Percentiles rank a stretch among this genome's conserved stretches.
Conservation (phyloP, 192 early-diverging fungal genomes). For the Umbelopsis sp. region DNA sequence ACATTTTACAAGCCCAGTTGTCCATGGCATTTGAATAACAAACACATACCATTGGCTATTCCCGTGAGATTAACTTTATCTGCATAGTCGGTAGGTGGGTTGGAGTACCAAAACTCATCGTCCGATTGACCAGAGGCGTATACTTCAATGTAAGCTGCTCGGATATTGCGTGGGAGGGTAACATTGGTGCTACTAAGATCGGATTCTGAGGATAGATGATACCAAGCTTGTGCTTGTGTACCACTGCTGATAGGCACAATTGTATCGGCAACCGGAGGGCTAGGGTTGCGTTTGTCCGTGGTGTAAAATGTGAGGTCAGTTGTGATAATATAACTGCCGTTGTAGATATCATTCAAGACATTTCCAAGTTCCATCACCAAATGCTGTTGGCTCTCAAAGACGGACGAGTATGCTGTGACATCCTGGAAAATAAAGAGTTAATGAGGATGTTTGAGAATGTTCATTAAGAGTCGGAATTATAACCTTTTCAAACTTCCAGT, state of each 20-base stretch:
- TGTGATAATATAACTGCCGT: slow-evolving; percentile 20
- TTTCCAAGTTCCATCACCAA: slow-evolving; percentile 28
- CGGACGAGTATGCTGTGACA: slow-evolving; percentile 12
- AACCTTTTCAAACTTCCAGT: slow-evolving; percentile 22
- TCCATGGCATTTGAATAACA: background rate
- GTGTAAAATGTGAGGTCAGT: slow-evolving; percentile 6
- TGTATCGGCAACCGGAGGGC: background rate
- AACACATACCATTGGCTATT: background rate
- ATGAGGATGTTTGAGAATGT: background rate
- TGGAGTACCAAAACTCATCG: slow-evolving; percentile 29
- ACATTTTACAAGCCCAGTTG: no score
- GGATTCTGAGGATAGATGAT: background rate
- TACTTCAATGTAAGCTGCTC: slow-evolving; percentile 17
- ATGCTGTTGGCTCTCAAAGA: background rate
- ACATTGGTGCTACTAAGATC: slow-evolving; percentile 9
- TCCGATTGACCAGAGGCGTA: slow-evolving; percentile 22
- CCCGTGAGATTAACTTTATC: background rate
- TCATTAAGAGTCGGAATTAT: background rate
- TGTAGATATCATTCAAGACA: slow-evolving; percentile 15
- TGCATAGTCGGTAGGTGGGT: slow-evolving; percentile 13
- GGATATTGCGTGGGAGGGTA: slow-evolving; percentile 18
- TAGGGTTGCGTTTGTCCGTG: background rate
- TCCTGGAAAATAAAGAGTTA: background rate
- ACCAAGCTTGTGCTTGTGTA: slow-evolving; percentile 13
- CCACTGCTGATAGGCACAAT: slow-evolving; percentile 18